Base-by-base conservation (phyloP, 2,329 filamentous ascomycete genomes). In the Neopestalotiopsis rosae region DNA sequence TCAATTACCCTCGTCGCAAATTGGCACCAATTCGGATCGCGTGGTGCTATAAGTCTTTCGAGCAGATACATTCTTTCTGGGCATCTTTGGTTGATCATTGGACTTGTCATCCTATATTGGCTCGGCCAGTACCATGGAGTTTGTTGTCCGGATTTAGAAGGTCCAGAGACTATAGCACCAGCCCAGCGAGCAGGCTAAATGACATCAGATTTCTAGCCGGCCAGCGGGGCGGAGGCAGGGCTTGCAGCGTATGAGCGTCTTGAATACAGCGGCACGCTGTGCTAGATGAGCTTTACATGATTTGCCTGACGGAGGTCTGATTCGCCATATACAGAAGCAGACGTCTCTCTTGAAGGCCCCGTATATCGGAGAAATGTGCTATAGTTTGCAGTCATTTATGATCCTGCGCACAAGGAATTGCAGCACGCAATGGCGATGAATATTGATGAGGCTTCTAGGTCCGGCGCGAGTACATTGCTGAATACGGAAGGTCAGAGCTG, bases 401-500 rank as follows among this genome's bases (percentile, higher is more conserved):
- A 17, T 30, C 24, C 13, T 24, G 24, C 4, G 24, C 57, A 59
- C 20, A 14, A 34, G 12, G 10, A 59, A 59, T 24, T 24, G 10
- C 34, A 34, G 12, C 59, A 62, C 12, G 40, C 20, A 14, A 30
- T 17, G 57, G 30, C 14, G 34, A 38, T 17, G 59, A 40, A 38
- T 10, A 13, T n/a, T 38, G 59, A 62, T 38, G 59, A 34, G 57
- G 32, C 32, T 62, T 34, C 59, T 14, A 34, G 59, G 59, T n/a
- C 40, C 30, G 30, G 45, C 20, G 59, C 59, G 59, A 62, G 34
- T 38, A 34, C 30, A 62, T 62, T 62, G 59, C 59, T 62, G 30
- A 40, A 62, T 38, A 20, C n/a, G 59, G 59, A 62, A 62, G 59
- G 59, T 62, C 30, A 62, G 34, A 62, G 20, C 30, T 40, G 28